Evolutionary conservation across 768 basidiomycete species (phyloP), one percentile per base, ranked within the genome.

Genomic region (Plicaturopsis crispa): DNA sequence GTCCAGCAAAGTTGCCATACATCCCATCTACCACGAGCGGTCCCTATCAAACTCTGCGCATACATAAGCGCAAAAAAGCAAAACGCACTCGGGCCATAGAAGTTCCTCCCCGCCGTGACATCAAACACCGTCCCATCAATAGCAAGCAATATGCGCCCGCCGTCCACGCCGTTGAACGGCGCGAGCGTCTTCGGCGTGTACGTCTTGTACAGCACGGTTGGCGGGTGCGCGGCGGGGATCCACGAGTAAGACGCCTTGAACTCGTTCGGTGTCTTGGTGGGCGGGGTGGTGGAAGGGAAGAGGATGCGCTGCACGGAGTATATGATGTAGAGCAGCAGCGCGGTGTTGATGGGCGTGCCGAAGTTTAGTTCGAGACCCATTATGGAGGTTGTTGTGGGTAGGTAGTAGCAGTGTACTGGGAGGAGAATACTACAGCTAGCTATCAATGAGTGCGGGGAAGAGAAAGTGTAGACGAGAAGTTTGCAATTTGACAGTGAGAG

Each of bases 1-100:
- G 64, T 4, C 94, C 96, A 3, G 96, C 93, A 67, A 99, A 98
- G 61, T 93, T 94, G 21, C 90, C 92, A 54, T 97, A 97, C 75
- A 92, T 89, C 0, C 93, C 94, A 50, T 81, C 94, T 96, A 48
- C 20, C 30, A 33, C 18, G 12, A 13, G 44, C 36, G 5, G 38
- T 16, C 2, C 19, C 13, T 26, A 17, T 21, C 38, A 35, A 18
- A 4, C n/a, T 26, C n/a, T 31, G 35, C 35, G 16, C 34, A 35
- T 16, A 14, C 18, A 18, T 13, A 5, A 28, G 40, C 16, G 21
- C 24, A 20, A 31, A 23, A 17, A 21, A 19, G 35, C 22, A 35
- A 20, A 24, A 61, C 84, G 54, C 43, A 94, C 94, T 80, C 16
- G 94, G 94, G 1, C 94, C 94, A 57, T 98, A 98, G 64, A 99